Evolutionary conservation across 352 stramenopile species (phyloP), one percentile per base, ranked within the genome.

Genomic region (Phytophthora sojae): DNA sequence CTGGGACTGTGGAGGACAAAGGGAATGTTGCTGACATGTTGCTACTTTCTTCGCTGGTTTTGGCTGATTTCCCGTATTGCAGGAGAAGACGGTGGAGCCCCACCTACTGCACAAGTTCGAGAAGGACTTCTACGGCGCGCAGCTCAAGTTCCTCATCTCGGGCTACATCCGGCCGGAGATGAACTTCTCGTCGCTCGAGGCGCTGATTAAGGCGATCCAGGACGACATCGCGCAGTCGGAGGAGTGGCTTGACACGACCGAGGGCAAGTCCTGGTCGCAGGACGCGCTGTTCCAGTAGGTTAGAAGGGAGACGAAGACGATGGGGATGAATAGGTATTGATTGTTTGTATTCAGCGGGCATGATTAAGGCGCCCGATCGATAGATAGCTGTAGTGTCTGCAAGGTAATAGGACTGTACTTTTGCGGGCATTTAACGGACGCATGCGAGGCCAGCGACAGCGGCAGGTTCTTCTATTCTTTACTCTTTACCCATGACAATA

Each of bases 71-170:
- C 52, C 26, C 60, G 11, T 19, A 42, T 57, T 59, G 25, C 54
- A 92, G 75, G 93, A 99, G 76, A 99, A 99, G 75, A 99, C 98
- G 57, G 94, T 99, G 15, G 97, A 99, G 75, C 96, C 96, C 19
- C 96, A 99, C 71, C 85, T 99, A 73, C 89, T 99, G 73, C 84
- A 96, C 65, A 90, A 96, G 59, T 98, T 98, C 58, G 88, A 94
- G 6, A 72, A 92, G 17, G 96, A 99, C 67, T 99, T 99, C 61
- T 99, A 99, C 81, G 92, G 87, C 60, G 80, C 96, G 71, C 88
- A 85, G 50, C 93, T 99, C 83, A 93, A 97, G 77, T 89, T 99
- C 55, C 75, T 98, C 61, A 88, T 99, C 49, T 82, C 79, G 57
- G 96, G 92, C 44, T 99, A 97, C 79, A 76, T 98, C 44, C 91